Conservation (phyloP, 495 filamentous ascomycete genomes). For the Collariella sp. region DNA sequence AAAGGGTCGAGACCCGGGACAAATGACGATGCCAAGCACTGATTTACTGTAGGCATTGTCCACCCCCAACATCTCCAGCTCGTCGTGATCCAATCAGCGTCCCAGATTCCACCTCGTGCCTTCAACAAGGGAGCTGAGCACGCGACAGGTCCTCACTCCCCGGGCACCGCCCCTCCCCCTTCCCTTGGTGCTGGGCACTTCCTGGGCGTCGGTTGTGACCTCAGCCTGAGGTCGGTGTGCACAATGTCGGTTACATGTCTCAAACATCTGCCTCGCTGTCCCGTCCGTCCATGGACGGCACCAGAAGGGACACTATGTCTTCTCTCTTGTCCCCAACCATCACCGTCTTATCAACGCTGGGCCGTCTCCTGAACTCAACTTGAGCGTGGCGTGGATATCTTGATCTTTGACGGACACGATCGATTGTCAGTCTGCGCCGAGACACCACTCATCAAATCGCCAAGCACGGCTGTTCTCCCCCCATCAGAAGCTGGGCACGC, state of each 20-base stretch:
- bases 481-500: constrained; percentile 7
- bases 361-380: too few relatives aligned
- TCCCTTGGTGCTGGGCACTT: too few relatives aligned
- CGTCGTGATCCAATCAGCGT: constrained; percentile 15
- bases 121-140: constrained; percentile 22
- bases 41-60: not conserved
- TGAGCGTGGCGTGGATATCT: not conserved
- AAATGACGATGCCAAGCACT: not conserved
- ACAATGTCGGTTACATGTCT: constrained; percentile 1
- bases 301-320: not conserved
- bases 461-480: constrained; percentile 2
- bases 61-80: not conserved
- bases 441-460: not conserved
- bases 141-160: constrained; percentile 18
- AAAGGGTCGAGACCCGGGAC: not conserved
- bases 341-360: too few relatives aligned
- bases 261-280: not conserved
- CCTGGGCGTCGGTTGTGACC: not conserved
- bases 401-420: not conserved
- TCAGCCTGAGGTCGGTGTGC: constrained; percentile 1
- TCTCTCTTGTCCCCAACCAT: too few relatives aligned
- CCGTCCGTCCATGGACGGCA: not conserved
- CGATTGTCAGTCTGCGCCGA: not conserved
- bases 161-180: constrained; percentile 9
- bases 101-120: constrained; percentile 20